Base-by-base conservation (phyloP, 1,284 basidiomycete genomes). In the Apiotrichum porosum region DNA sequence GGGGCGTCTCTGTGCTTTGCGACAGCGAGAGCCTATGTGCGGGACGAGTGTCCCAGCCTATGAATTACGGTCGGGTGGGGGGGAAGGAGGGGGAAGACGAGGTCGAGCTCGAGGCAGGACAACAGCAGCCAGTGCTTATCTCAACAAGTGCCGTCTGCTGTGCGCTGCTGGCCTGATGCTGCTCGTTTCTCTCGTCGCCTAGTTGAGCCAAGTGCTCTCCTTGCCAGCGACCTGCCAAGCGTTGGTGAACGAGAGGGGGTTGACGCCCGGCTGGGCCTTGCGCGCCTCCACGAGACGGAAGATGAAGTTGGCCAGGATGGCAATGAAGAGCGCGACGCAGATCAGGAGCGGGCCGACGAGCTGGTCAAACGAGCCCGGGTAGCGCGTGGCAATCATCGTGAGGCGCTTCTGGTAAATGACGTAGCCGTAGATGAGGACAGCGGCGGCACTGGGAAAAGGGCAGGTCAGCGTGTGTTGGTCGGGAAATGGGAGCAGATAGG, bases 361-460 rank as follows among this genome's bases (percentile, higher is more conserved):
- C 47, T 83, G 80, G 68, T 92, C 91, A 65, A 97, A 95, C 63
- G 86, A 83, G 3, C 89, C 88, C n/a, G 90, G 84, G 74, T 93
- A 87, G 43, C 91, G 80, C 54, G 84, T 83, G 24, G 87, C 85
- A 61, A 98, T 97, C 80, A 92, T 84, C 37, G 86, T 86, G 45
- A 97, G 83, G 39, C 94, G 83, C 55, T 84, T 81, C 68, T 97
- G 90, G 71, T 94, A 97, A 49, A 94, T 76, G 9, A 75, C 76
- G 71, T 88, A 93, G 1, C 88, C 91, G 74, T 97, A 97, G 4
- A 89, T 68, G 39, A 74, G 54, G 15, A 70, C 60, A 1, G 55
- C 66, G 9, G 66, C 65, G 14, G 73, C 71, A 36, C 73, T 75
- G 54, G 22, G 13, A 19, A n/a, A n/a, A n/a, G 6, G 24, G 9